Conservation (phyloP, 768 basidiomycete species). For the Pulveroboletus sp. region DNA sequence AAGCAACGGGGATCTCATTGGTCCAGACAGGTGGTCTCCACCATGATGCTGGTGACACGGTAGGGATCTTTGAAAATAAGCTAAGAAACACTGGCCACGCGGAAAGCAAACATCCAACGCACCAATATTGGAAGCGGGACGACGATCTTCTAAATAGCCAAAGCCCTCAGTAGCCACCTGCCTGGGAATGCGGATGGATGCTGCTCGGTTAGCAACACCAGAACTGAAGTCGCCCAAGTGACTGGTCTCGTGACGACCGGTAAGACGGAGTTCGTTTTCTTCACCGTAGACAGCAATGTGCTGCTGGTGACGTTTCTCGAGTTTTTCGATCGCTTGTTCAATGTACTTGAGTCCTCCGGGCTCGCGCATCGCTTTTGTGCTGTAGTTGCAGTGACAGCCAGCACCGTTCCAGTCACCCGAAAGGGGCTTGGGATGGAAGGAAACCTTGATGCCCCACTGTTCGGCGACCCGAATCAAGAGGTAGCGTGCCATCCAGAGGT, state of each 20-base stretch:
- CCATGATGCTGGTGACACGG: conserved; percentile 84
- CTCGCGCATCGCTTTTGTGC: conserved; percentile 91
- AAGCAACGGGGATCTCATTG: conserved; percentile 35
- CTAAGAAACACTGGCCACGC: not conserved
- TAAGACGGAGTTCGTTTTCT: conserved; percentile 94
- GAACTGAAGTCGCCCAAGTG: conserved; percentile 88
- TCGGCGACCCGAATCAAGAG: conserved; percentile 94
- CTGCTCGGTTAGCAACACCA: conserved; percentile 97
- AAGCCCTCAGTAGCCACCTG: conserved; percentile 90
- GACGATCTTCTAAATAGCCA: conserved; percentile 94
- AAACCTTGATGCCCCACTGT: conserved; percentile 96
- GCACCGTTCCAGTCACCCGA: conserved; percentile 99
- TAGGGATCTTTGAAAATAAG: conserved; percentile 68
- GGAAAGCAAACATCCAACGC: conserved; percentile 25
- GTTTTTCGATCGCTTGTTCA: conserved; percentile 90
- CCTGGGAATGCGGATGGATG: conserved; percentile 92
- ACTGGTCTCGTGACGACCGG: conserved; percentile 96
- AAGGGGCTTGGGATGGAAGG: conserved; percentile 99
- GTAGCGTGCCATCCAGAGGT: conserved; percentile 98
- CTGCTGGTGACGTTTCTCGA: conserved; percentile 84
- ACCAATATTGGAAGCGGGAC: conserved; percentile 98
- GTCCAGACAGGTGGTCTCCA: conserved; percentile 80
- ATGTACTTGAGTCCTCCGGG: conserved; percentile 90
- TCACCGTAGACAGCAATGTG: conserved; percentile 98
- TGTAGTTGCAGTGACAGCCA: conserved; percentile 98